Evolutionary conservation across 768 basidiomycete genomes (phyloP).

Genomic region (Dioszegia crocea): DNA sequence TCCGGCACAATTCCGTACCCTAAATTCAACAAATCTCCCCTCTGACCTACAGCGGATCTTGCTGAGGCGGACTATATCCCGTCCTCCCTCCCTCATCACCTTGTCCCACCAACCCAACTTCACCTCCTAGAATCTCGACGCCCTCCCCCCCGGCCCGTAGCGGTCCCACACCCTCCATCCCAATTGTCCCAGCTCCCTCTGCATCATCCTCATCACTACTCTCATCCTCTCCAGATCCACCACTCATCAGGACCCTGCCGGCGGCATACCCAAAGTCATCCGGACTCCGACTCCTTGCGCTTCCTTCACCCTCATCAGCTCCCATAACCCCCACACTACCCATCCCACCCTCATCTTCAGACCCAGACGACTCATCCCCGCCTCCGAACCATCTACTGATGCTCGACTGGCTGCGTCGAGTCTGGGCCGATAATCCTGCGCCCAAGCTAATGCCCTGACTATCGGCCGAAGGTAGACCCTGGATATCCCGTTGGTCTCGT

Average conservation of each 20-base stretch:
- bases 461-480: neutral
- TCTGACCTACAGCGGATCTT: too few relatives aligned
- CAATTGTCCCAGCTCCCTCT: neutral
- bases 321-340: neutral
- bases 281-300: neutral
- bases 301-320: neutral
- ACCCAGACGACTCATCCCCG: slow-evolving; percentile 11
- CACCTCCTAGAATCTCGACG: too few relatives aligned
- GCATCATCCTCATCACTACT: slow-evolving; percentile 15
- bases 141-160: too few relatives aligned
- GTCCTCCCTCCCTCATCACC: neutral
- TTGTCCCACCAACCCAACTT: neutral
- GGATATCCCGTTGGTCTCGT: neutral
- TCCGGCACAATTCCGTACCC: too few relatives aligned
- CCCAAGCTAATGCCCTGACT: neutral
- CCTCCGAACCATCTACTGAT: slow-evolving; percentile 25
- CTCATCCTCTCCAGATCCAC: slow-evolving; percentile 1
- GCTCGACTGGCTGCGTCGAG: slow-evolving; percentile 2
- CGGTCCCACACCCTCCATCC: too few relatives aligned
- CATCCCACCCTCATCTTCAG: slow-evolving; percentile 16
- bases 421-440: neutral
- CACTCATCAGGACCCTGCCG: neutral
- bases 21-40: too few relatives aligned
- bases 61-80: slow-evolving; percentile 23
- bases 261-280: neutral